Evolutionary conservation across 2,329 filamentous ascomycete genomes (phyloP), one percentile per base, ranked within the genome.

Genomic region (Ceratocystis alfenasii): DNA sequence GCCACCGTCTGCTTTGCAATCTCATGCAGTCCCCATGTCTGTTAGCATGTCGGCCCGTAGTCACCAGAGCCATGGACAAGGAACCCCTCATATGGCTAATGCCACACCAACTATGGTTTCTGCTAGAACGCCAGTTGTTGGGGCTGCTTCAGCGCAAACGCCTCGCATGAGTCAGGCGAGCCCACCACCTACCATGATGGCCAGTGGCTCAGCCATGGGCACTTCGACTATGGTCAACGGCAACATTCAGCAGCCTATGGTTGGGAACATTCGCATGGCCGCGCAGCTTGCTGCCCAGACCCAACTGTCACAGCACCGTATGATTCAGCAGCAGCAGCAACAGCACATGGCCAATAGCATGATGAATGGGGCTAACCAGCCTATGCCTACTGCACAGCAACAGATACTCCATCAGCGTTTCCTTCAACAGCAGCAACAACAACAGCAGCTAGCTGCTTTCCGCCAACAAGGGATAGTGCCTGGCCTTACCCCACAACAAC

Each of bases 1-100:
- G 57, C 85, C 87, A 17, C 77, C 85, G 0, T 89, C 87, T 17
- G 84, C 85, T 4, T 83, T 84, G 2, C 85, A 86, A 68, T 82
- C 80, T 64, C 80, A 81, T 65, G 73, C 75, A 5, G 83, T 79
- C 0, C 81, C 83, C 3, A 84, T 85, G 80, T 76, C 83, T 0
- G 80, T 83, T 70, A 81, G 78, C 69, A 87, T 87, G 84, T 84
- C 82, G 65, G 78, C 82, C 22, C 80, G 83, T 66, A 87, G 84
- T 70, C 85, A 87, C 71, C 84, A 87, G 71, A 87, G 85, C 69
- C 84, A 87, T 73, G 78, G 79, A 1, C 79, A 82, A 2, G 81
- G 80, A n/a, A 87, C 85, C 8, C 85, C 85, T 30, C 79, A 83
- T 12, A 82, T 87, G 75, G 81, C 80, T 5, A 80, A 79, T 69